These are phyloP conservation scores for Crotalaria pallida DNA, from an alignment of 306 rosid genomes.

Conservation along the genomic window DNA sequence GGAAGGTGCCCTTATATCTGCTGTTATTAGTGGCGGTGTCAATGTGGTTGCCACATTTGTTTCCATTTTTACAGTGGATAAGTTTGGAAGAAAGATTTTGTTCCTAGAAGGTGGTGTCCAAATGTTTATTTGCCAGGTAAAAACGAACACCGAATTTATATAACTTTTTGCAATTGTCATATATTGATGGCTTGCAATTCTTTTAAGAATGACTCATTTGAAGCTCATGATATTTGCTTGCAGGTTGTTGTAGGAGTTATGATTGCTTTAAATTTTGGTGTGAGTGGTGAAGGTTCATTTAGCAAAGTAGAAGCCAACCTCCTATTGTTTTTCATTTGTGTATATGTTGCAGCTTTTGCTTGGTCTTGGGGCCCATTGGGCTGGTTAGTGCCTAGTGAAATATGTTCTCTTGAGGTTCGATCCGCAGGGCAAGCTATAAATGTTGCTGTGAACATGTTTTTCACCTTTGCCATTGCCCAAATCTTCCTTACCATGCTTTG, in stretches of 20 bases:
- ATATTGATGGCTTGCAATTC: not conserved
- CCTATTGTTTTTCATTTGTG: constrained; percentile 27
- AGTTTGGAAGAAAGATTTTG: not conserved
- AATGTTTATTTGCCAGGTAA: not conserved
- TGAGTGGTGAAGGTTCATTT: constrained; percentile 25
- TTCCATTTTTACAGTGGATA: not conserved
- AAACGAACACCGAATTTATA: not conserved
- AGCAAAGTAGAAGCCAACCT: constrained; percentile 2
- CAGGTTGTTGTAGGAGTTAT: constrained; percentile 1
- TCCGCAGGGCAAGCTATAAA: constrained; percentile 39
- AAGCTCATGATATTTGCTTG: not conserved
- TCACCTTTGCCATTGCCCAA: constrained; percentile 30
- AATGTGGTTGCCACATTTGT: not conserved
- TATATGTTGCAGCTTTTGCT: constrained; percentile 43
- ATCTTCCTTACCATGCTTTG: constrained; percentile 33
- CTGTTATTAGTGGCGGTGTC: not conserved
- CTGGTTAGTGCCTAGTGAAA: constrained; percentile 21
- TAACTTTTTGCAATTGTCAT: not conserved
- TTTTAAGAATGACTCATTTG: not conserved
- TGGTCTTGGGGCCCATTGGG: constrained; percentile 60
- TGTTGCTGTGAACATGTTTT: constrained; percentile 38
- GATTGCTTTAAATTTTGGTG: constrained; percentile 20
- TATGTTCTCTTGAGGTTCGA: constrained; percentile 37
- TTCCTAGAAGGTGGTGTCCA: not conserved
- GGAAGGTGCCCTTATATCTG: not conserved